Base-by-base conservation (phyloP, 164 flowering plant species). In the Cinnamomum chago region DNA sequence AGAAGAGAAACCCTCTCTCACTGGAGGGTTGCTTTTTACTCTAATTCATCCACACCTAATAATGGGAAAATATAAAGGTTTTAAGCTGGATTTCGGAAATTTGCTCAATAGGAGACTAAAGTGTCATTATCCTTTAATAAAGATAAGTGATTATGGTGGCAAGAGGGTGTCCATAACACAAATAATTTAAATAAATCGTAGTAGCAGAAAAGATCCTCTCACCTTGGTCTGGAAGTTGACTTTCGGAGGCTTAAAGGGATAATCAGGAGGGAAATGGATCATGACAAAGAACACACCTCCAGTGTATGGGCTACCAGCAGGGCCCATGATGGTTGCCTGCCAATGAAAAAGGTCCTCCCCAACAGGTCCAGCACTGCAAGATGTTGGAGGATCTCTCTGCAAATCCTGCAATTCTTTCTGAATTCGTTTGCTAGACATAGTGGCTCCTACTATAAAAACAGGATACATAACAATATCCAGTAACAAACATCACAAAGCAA, bases 311-410 rank as follows among this genome's bases (percentile, higher is more conserved):
- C 79, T 79, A 17, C 76, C 82, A 2, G 79, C 22, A 15, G 82
- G 82, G n/a, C 82, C 82, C 82, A 79, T 79, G 68, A 79, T 76
- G 5, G 82, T 79, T 5, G 82, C 82, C 69, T 79, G 82, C 82
- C 82, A 76, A 60, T 79, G 82, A 74, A 79, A 79, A 27, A 79
- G 77, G 69, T 79, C 82, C 69, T 79, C 82, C 40, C 79, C 82
- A 13, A 71, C 75, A 35, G 82, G 82, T 27, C 79, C 79, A 33
- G 82, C 82, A 58, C 82, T 79, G 79, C 82, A 79, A 17, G 82
- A 73, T n/a, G 76, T 73, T 0, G 79, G 82, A 23, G 82, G 82
- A 62, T 79, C 82, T 70, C 77, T 79, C 79, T 79, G 79, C 76
- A 79, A 60, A 73, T 79, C 82, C 76, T 72, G 82, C 33, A 76